Conservation (phyloP, 805 yeast genomes). For the Diddensiella caesifluorescens region DNA sequence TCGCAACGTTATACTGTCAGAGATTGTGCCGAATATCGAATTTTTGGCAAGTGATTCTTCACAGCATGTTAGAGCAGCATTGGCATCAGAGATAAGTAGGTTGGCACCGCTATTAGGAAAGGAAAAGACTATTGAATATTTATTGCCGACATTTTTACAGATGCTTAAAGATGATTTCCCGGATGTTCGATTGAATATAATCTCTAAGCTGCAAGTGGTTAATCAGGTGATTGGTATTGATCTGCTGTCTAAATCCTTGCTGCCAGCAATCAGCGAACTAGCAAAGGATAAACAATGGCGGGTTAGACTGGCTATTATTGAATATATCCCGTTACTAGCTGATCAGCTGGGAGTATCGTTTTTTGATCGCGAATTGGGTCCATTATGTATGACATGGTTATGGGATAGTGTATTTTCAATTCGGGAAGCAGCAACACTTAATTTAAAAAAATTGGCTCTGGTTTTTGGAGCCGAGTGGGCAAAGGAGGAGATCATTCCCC, state of each 20-base stretch:
- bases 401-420: constrained; percentile 98
- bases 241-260: constrained; percentile 72
- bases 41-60: constrained; percentile 84
- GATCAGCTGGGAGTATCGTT: constrained; percentile 90
- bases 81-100: constrained; percentile 83
- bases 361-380: constrained; percentile 86
- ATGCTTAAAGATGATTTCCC: constrained; percentile 97
- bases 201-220: constrained; percentile 84
- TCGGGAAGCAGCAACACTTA: constrained; percentile 90
- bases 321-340: constrained; percentile 91
- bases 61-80: constrained; percentile 87
- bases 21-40: constrained; percentile 77
- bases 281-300: constrained; percentile 98
- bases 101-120: constrained; percentile 81
- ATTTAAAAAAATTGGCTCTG: constrained; percentile 69
- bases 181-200: constrained; percentile 90
- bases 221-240: constrained; percentile 93
- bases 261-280: constrained; percentile 93
- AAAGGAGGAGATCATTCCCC: constrained; percentile 69
- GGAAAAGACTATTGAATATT: constrained; percentile 72
- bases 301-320: constrained; percentile 92
- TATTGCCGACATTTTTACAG: constrained; percentile 81
- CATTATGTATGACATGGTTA: constrained; percentile 92
- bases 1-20: constrained; percentile 51
- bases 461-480: constrained; percentile 96